phyloP scores from a whole-genome alignment of 1,284 basidiomycete species.

The Trichosporon coremiiforme region DNA sequence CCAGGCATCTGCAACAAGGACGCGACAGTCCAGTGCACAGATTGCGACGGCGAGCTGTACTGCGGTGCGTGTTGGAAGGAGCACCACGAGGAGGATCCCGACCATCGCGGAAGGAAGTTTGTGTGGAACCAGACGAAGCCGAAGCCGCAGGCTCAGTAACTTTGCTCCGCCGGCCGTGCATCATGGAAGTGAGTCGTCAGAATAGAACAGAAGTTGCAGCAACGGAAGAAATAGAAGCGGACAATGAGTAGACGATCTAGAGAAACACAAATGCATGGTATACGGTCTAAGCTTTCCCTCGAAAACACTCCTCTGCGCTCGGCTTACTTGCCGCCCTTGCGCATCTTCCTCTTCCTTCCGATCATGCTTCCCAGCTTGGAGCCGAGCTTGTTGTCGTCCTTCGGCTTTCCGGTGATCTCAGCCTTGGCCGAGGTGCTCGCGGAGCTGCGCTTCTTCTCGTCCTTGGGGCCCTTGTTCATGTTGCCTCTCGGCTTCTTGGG shows the following conservation, averaged over 20 bases:
- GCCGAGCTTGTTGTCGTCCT: conserved; percentile 48
- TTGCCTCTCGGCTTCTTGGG: conserved; percentile 6
- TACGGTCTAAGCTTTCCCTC: background rate
- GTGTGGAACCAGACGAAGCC: conserved; percentile 21
- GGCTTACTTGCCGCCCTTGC: conserved; percentile 23
- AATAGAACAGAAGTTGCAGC: too few relatives aligned
- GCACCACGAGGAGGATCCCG: conserved; percentile 21
- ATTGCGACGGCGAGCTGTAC: conserved; percentile 52
- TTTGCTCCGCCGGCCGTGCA: too few relatives aligned
- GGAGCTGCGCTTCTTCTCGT: conserved; percentile 22
- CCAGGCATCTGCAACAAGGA: conserved; percentile 53
- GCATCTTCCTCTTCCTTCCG: conserved; percentile 54
- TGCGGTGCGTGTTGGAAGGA: conserved; percentile 50
- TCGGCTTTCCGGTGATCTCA: conserved; percentile 19
- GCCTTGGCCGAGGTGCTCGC: conserved; percentile 11
- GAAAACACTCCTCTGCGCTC: background rate
- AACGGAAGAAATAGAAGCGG: too few relatives aligned
- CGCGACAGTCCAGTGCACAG: conserved; percentile 46
- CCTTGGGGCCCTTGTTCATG: conserved; percentile 24
- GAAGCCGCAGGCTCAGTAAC: background rate
- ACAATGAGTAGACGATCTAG: background rate
- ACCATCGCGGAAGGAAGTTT: conserved; percentile 22
- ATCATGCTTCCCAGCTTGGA: conserved; percentile 54
- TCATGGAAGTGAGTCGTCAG: too few relatives aligned
- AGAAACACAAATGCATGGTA: conserved; percentile 17